Percentiles rank a stretch among this genome's conserved stretches.
Evolutionary conservation across 257 asterid genomes (phyloP).

Genomic region (Nyctanthes arbortristis): DNA sequence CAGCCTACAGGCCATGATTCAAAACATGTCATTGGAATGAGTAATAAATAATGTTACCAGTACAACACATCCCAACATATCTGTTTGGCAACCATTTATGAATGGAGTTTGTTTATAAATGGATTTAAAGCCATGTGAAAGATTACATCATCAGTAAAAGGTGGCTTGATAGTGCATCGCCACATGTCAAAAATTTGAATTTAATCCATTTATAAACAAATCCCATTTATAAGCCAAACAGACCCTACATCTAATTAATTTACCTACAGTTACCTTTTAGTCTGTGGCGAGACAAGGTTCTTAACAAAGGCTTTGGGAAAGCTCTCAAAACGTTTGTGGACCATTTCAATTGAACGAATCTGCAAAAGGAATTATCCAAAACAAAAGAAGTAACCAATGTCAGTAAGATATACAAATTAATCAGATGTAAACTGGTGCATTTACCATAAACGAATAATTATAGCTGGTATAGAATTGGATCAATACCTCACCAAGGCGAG

Average conservation of each 20-base stretch:
- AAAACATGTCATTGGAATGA: constrained; percentile 24
- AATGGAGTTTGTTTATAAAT: too few species aligned
- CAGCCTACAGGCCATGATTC: constrained; percentile 56
- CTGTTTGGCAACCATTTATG: too few species aligned
- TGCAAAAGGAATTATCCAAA: constrained; percentile 34
- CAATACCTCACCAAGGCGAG: constrained; percentile 92
- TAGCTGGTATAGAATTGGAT: constrained; percentile 21
- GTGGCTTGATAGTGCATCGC: too few species aligned
- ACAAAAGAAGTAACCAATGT: constrained; percentile 9
- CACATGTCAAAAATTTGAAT: too few species aligned
- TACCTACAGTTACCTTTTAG: constrained; percentile 52
- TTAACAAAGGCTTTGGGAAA: constrained; percentile 92
- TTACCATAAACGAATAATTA: not conserved
- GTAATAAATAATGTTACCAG: not conserved
- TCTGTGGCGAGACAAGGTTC: constrained; percentile 70
- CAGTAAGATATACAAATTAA: constrained; percentile 12
- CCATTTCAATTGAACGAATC: constrained; percentile 98
- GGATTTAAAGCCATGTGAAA: too few species aligned
- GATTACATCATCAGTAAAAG: too few species aligned
- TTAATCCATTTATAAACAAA: too few species aligned
- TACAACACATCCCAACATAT: constrained; percentile 14
- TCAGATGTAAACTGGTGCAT: constrained; percentile 5
- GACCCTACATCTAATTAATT: not conserved
- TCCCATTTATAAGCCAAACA: too few species aligned
- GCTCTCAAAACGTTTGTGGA: constrained; percentile 95